Percentiles rank a stretch among this genome's conserved stretches.
Conservation (phyloP, 2,329 filamentous ascomycete species). For the Lasiodiplodia sp. region DNA sequence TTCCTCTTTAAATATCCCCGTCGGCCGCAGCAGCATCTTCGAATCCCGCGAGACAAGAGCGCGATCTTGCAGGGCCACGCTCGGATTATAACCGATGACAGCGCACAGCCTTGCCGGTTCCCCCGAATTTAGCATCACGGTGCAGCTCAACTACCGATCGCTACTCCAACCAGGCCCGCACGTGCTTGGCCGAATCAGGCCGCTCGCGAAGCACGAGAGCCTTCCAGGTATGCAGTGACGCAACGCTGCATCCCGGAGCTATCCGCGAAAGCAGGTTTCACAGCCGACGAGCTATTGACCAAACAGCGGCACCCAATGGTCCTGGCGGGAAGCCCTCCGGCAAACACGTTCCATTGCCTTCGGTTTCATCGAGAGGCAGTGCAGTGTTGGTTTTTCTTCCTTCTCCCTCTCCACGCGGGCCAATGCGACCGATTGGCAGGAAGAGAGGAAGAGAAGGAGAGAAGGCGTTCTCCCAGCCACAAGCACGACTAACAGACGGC, state of each 20-base stretch:
- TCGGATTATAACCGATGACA: slow-evolving; percentile 7
- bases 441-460: background rate
- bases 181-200: slow-evolving; percentile 15
- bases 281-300: background rate
- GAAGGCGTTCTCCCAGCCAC: background rate
- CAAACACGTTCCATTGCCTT: background rate
- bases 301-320: slow-evolving; percentile 2
- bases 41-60: background rate
- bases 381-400: background rate
- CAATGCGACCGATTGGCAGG: slow-evolving; percentile 9
- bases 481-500: background rate
- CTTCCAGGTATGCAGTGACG: slow-evolving; percentile 21
- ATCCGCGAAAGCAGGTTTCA: slow-evolving; percentile 26
- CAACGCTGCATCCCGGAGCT: slow-evolving; percentile 24
- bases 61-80: slow-evolving; percentile 19
- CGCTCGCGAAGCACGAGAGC: slow-evolving; percentile 17
- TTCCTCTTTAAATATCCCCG: background rate
- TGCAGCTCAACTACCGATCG: slow-evolving; percentile 10
- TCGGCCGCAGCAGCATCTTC: background rate
- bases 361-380: slow-evolving; percentile 16
- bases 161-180: slow-evolving; percentile 2
- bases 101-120: slow-evolving; percentile 12
- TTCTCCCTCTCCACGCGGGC: background rate
- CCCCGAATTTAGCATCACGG: background rate
- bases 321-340: background rate